A percentile compares a stretch with the other conserved stretches of the same genome.
Evolutionary conservation across 2,329 filamentous ascomycete genomes (phyloP).

Genomic region (Claviceps sp.): DNA sequence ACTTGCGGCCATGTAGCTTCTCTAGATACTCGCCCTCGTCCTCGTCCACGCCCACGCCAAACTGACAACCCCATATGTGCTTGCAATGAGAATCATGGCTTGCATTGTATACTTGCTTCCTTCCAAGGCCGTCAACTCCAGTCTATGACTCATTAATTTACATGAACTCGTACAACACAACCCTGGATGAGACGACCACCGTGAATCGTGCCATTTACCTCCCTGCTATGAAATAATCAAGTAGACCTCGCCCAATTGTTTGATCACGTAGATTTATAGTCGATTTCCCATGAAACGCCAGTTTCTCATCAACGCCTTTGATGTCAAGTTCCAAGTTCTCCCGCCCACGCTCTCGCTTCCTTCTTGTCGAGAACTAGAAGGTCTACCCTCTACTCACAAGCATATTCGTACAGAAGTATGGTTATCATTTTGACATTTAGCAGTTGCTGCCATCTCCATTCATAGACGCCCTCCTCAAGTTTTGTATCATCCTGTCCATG

Average conservation of each 20-base stretch:
- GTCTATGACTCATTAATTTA: background rate
- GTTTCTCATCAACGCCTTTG: background rate
- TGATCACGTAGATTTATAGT: background rate
- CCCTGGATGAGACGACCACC: background rate
- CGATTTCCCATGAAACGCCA: background rate
- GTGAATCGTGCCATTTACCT: background rate
- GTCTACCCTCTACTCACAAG: background rate
- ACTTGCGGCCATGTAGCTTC: too few species aligned
- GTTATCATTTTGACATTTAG: background rate
- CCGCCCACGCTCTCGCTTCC: background rate
- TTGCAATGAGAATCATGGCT: background rate
- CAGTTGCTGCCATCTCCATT: background rate
- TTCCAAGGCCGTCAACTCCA: background rate
- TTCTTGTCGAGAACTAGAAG: background rate
- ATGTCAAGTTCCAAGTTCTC: background rate
- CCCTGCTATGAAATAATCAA: background rate
- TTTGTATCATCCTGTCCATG: slow-evolving; percentile 39
- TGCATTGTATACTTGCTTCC: background rate
- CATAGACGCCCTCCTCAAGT: slow-evolving; percentile 29
- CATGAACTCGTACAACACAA: background rate
- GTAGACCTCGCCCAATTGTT: background rate
- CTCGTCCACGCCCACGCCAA: too few species aligned
- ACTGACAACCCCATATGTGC: background rate
- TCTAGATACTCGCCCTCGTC: too few species aligned
- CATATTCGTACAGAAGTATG: background rate